Evolutionary conservation across 2,329 filamentous ascomycete genomes (phyloP).

Genomic region (Alternaria sp.): DNA sequence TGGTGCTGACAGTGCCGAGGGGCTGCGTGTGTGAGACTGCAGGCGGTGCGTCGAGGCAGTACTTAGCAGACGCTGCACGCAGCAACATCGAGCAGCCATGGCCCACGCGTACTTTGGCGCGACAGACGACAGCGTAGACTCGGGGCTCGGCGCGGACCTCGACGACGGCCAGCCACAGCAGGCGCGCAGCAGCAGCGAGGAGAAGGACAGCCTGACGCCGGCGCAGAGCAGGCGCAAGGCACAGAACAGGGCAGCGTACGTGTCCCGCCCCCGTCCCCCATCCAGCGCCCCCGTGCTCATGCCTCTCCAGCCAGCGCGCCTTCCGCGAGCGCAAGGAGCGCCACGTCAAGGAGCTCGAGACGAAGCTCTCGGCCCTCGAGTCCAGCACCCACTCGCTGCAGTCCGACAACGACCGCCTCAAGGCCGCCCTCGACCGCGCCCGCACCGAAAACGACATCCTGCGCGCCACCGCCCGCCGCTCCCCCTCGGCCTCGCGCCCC

Average conservation of each 20-base stretch:
- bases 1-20: neutral
- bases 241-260: constrained; percentile 76
- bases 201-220: constrained; percentile 55
- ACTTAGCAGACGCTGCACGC: neutral
- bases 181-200: constrained; percentile 54
- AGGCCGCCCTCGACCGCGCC: constrained; percentile 80
- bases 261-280: constrained; percentile 10
- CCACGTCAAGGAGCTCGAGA: constrained; percentile 91
- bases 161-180: constrained; percentile 42
- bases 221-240: constrained; percentile 67
- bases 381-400: constrained; percentile 73
- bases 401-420: constrained; percentile 85
- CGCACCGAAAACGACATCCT: constrained; percentile 93
- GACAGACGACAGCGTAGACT: constrained; percentile 48
- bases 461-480: constrained; percentile 71
- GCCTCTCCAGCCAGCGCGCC: constrained; percentile 77
- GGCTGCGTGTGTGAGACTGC: neutral
- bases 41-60: neutral
- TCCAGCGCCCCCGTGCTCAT: neutral
- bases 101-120: constrained; percentile 62
- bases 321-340: constrained; percentile 96
- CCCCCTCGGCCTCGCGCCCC: constrained; percentile 52
- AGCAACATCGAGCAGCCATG: constrained; percentile 49
- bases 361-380: constrained; percentile 79
- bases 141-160: constrained; percentile 50